Conservation (phyloP, 306 rosid genomes). For the Cucumis cinereus region DNA sequence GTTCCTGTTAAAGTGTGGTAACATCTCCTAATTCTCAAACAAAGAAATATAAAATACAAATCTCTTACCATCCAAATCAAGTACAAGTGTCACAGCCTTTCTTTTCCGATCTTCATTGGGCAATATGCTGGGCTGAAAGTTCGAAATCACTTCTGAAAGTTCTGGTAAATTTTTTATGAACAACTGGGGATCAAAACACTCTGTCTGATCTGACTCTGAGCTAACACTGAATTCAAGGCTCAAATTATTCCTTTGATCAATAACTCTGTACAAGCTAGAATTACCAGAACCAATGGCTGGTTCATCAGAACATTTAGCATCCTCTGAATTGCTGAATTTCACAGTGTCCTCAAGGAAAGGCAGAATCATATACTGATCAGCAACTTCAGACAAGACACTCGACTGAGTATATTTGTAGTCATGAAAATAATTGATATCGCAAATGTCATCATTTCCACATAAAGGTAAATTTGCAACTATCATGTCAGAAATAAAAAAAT, state of each 20-base stretch:
- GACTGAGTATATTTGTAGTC: constrained; percentile 48
- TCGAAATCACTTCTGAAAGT: constrained; percentile 61
- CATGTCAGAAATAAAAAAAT: constrained; percentile 91
- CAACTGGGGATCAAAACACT: constrained; percentile 79
- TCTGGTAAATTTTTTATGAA: constrained; percentile 78
- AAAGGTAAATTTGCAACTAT: constrained; percentile 70
- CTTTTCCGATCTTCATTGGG: constrained; percentile 47
- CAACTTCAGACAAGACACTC: constrained; percentile 35
- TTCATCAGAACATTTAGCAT: constrained; percentile 41
- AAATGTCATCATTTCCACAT: constrained; percentile 32
- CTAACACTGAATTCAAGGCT: constrained; percentile 46
- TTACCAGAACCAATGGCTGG: constrained; percentile 32
- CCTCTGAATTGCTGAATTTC: constrained; percentile 27
- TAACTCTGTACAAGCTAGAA: constrained; percentile 51
- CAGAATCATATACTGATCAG: constrained; percentile 65
- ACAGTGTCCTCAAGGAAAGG: constrained; percentile 73
- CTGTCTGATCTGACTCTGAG: constrained; percentile 49
- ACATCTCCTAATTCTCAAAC: not conserved
- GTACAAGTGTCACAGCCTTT: constrained; percentile 68
- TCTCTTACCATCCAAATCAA: constrained; percentile 94
- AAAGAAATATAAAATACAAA: constrained; percentile 4
- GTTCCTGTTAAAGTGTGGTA: not conserved
- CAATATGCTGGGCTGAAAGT: constrained; percentile 32
- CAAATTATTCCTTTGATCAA: constrained; percentile 60
- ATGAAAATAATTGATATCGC: constrained; percentile 35